phyloP scores from a whole-genome alignment of 768 basidiomycete genomes.

The Agaricus blazei region DNA sequence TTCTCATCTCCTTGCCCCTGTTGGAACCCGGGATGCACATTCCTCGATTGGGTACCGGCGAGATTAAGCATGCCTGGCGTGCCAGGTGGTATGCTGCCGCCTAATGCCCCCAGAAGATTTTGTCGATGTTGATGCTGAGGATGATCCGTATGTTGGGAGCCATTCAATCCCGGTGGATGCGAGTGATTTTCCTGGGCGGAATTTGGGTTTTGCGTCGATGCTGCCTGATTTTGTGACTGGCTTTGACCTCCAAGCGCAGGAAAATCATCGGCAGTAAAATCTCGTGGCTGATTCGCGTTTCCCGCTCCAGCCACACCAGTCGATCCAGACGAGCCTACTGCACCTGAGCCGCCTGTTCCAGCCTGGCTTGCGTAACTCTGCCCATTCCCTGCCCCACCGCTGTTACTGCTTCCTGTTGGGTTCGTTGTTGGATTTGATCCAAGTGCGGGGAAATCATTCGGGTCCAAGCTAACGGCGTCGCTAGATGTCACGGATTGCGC shows the following conservation, averaged over 20 bases:
- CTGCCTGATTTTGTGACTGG: constrained; percentile 33
- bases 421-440: constrained; percentile 54
- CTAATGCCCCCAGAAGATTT: constrained; percentile 49
- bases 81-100: constrained; percentile 31
- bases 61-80: constrained; percentile 70
- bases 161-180: constrained; percentile 79
- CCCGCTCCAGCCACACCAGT: constrained; percentile 31
- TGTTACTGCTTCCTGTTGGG: constrained; percentile 32
- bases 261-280: constrained; percentile 87
- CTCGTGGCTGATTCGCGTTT: constrained; percentile 42
- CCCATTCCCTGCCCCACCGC: constrained; percentile 29
- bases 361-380: constrained; percentile 85
- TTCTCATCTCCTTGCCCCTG: constrained; percentile 60
- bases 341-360: constrained; percentile 45
- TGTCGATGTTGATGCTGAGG: constrained; percentile 53
- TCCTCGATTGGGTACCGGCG: constrained; percentile 36
- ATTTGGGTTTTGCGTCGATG: constrained; percentile 24
- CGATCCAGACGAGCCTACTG: constrained; percentile 26
- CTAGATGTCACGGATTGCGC: constrained; percentile 38
- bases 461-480: constrained; percentile 72
- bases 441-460: constrained; percentile 84
- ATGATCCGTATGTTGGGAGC: constrained; percentile 42
- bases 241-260: constrained; percentile 75
- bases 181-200: constrained; percentile 34
- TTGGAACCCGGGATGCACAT: constrained; percentile 49